Conservation (phyloP, 2,329 filamentous ascomycete genomes). For the Colletotrichum acutatum region DNA sequence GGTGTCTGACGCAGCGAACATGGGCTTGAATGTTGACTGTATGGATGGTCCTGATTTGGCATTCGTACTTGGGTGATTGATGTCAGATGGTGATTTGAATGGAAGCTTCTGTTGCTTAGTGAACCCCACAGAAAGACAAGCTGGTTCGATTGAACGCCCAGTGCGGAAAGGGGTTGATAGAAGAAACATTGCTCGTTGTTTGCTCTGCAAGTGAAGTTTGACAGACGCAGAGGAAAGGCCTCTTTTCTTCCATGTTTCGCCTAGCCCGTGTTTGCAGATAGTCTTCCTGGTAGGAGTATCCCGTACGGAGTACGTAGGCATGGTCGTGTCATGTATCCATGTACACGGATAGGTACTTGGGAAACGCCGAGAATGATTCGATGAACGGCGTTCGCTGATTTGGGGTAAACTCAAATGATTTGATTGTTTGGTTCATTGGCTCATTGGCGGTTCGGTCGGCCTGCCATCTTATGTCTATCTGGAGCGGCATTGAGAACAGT, state of each 20-base stretch:
- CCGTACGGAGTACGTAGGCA: neutral
- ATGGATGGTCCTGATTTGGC: neutral
- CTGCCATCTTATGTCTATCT: neutral
- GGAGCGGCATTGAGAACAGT: neutral
- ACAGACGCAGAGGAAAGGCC: conserved; percentile 9
- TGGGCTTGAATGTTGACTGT: neutral
- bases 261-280: neutral
- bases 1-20: conserved; percentile 15
- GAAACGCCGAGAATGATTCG: conserved; percentile 1
- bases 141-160: neutral
- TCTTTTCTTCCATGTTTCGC: neutral
- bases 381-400: neutral
- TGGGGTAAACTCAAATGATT: neutral
- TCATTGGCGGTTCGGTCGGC: neutral
- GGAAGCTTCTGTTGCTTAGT: neutral
- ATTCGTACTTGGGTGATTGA: neutral
- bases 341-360: too few species aligned
- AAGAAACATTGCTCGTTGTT: neutral
- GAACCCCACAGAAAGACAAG: neutral
- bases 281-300: neutral
- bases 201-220: neutral
- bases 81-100: neutral
- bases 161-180: neutral
- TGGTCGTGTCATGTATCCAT: neutral
- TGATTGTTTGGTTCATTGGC: neutral